Base-by-base conservation (phyloP, 148 eudicot genomes). In the Cornus controversa region DNA sequence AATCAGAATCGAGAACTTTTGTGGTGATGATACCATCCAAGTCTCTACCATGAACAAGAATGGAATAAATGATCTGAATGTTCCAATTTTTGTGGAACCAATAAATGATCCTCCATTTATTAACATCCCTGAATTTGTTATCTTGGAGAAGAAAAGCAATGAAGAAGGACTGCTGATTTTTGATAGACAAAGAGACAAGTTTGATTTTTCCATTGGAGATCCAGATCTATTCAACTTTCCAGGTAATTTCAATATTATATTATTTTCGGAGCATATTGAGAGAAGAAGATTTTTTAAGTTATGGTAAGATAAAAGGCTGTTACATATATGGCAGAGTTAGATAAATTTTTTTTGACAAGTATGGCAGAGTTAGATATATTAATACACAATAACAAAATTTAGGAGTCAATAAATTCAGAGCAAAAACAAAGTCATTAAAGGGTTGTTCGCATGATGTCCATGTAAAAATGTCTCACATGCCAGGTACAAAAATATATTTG, bases 71-170 rank as follows among this genome's bases (percentile, higher is more conserved):
- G 79, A 90, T 78, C 42, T 90, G 78, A 82, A 91, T 74, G 77
- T 93, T 70, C 91, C 93, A 22, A 71, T 96, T 18, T 75, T 45
- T 73, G 98, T 96, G 66, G 91, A 89, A 80, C 97, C 98, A 73
- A 82, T 96, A 16, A 96, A 96, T 75, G 99, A 96, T 80, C 92
- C 95, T 72, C 99, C 99, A 66, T 81, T 82, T 42, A 87, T 96
- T 77, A 76, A 75, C 40, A 80, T 77, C 69, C 99, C 99, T 0
- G 81, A 90, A 63, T 85, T 81, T 75, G 82, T 93, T 37, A 72
- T 90, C 78, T 45, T 96, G 80, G 86, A 90, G 75, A 84, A 91
- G 25, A 79, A 73, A 74, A 79, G 71, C 29, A 77, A 76, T 50
- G 87, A 76, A 6, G 82, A 80, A 75, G 93, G 93, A 78, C 47